Evolutionary conservation across 164 flowering plant species (phyloP).

Genomic region (Santalum album): DNA sequence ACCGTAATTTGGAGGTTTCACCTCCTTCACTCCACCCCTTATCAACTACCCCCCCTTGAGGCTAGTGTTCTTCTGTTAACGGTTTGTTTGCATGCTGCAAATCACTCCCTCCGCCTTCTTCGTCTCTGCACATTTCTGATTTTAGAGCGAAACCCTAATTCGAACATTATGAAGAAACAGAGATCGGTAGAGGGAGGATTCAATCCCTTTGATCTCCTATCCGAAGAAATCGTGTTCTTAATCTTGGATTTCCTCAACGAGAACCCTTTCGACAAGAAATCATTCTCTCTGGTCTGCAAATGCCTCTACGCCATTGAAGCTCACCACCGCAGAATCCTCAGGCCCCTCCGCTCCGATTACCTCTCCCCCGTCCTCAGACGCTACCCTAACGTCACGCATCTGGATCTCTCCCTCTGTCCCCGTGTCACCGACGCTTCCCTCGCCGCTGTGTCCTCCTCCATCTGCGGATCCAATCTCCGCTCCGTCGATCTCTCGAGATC

Average conservation of each 20-base stretch:
- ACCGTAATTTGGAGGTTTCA: conserved; percentile 9
- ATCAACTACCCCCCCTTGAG: conserved; percentile 6
- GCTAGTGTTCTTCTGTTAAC: conserved; percentile 17
- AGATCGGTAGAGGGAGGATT: background rate
- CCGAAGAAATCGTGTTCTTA: conserved; percentile 50
- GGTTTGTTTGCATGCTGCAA: conserved; percentile 4
- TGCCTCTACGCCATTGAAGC: conserved; percentile 40
- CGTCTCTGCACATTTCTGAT: background rate
- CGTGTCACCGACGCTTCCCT: conserved; percentile 48
- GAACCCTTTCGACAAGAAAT: conserved; percentile 34
- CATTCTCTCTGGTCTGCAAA: conserved; percentile 42
- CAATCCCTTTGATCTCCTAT: conserved; percentile 37
- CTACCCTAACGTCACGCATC: conserved; percentile 31
- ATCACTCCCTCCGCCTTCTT: background rate
- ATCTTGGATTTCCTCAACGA: conserved; percentile 37
- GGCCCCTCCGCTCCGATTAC: conserved; percentile 40
- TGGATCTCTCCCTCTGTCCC: conserved; percentile 72
- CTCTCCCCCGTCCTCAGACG: conserved; percentile 35
- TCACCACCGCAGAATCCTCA: conserved; percentile 35
- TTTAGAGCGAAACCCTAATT: too few relatives aligned
- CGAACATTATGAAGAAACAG: conserved; percentile 26
- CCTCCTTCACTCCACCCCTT: conserved; percentile 10
- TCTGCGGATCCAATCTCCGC: conserved; percentile 22
- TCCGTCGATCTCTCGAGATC: conserved; percentile 62
- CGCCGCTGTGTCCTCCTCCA: conserved; percentile 18